Evolutionary conservation across 208 protist genomes (phyloP), one percentile per base, ranked within the genome.

Genomic region (Angomonas ambiguus): DNA sequence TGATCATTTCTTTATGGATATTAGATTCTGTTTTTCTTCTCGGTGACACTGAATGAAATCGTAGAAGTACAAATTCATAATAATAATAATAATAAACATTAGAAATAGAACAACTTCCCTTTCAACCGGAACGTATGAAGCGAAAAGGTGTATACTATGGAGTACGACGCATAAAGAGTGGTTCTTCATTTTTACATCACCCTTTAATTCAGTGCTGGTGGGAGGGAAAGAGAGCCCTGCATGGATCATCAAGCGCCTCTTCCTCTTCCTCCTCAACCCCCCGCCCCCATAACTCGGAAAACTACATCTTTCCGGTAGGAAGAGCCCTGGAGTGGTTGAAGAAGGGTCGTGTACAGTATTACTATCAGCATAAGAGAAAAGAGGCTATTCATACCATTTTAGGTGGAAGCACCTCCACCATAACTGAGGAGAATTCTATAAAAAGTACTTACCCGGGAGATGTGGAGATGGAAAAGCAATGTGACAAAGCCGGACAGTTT

Each of bases 21-120:
- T 48, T 48, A 48, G 38, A 55, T 55, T 55, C 49, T 55, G 8
- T 55, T 55, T 55, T 30, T 58, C 35, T 41, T 41, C 13, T 18
- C 35, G 13, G 35, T 41, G 5, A 18, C 13, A 41, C 13, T 41
- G 8, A 41, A 13, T 41, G 35, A 41, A 41, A 13, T 41, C 5
- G n/a, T n/a, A n/a, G n/a, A n/a, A n/a, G n/a, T n/a, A n/a, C n/a
- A n/a, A n/a, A n/a, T n/a, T n/a, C n/a, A n/a, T n/a, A n/a, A n/a
- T n/a, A n/a, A n/a, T n/a, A n/a, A n/a, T n/a, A n/a, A n/a, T n/a
- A n/a, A n/a, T n/a, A n/a, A n/a, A n/a, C n/a, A n/a, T n/a, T n/a
- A n/a, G n/a, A n/a, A n/a, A n/a, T n/a, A n/a, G n/a, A n/a, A n/a
- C n/a, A n/a, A n/a, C n/a, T n/a, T n/a, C n/a, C n/a, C n/a, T n/a